phyloP scores from a whole-genome alignment of 345 rosid species.

The Balakata baccata region DNA sequence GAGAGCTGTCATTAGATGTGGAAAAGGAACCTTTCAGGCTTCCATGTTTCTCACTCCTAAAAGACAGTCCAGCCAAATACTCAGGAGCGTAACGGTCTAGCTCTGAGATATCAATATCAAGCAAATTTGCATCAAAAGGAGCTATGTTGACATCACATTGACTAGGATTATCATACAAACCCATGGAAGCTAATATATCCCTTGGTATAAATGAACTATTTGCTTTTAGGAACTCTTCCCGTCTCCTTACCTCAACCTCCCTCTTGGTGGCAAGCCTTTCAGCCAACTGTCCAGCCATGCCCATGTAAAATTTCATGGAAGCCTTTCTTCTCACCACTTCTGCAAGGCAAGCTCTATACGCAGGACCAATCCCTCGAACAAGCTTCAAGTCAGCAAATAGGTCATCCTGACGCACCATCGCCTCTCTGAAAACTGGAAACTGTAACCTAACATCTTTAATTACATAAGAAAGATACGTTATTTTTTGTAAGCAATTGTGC shows the following conservation, averaged over 20 bases:
- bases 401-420: conserved; percentile 77
- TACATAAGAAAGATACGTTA: conserved; percentile 53
- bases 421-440: conserved; percentile 96
- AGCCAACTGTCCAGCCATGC: conserved; percentile 96
- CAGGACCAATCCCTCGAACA: conserved; percentile 77
- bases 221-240: conserved; percentile 80
- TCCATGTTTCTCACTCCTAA: conserved; percentile 48
- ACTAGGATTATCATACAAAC: conserved; percentile 75
- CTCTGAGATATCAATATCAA: conserved; percentile 72
- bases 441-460: conserved; percentile 87
- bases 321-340: conserved; percentile 90
- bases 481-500: conserved; percentile 80
- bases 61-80: conserved; percentile 53
- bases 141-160: conserved; percentile 91
- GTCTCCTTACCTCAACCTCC: conserved; percentile 80
- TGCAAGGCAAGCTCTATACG: conserved; percentile 96
- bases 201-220: conserved; percentile 64
- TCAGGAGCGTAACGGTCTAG: conserved; percentile 87
- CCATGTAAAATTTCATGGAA: conserved; percentile 96
- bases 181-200: conserved; percentile 81
- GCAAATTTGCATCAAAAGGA: conserved; percentile 75
- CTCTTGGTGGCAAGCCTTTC: conserved; percentile 90
- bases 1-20: conserved; percentile 60
- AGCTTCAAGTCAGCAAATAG: conserved; percentile 65
- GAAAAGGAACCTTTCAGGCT: conserved; percentile 57